These are phyloP conservation scores for Mycena haematopus DNA, from an alignment of 768 basidiomycete genomes.

Conservation along the genomic window DNA sequence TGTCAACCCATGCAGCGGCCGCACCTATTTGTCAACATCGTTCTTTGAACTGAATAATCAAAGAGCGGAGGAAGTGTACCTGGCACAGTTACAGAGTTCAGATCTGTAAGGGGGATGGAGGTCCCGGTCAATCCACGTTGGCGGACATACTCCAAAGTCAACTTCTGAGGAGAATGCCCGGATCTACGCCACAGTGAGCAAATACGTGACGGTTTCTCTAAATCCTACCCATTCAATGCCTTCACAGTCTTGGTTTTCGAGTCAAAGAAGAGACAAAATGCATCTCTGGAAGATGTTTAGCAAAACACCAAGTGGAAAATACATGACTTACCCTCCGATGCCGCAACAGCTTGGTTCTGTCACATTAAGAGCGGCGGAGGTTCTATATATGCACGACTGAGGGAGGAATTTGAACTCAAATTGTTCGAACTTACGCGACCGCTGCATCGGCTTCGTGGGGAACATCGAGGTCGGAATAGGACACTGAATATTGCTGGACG, in stretches of 20 bases:
- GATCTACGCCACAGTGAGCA: conserved; percentile 44
- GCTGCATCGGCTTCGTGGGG: conserved; percentile 80
- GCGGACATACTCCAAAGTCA: conserved; percentile 77
- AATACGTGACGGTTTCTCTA: background rate
- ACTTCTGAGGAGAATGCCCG: conserved; percentile 81
- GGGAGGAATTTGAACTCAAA: background rate
- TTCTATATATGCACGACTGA: conserved; percentile 33
- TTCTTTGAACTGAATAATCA: conserved; percentile 7
- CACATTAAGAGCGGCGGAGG: conserved; percentile 90
- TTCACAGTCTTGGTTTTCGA: conserved; percentile 82
- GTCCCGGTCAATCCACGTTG: conserved; percentile 69
- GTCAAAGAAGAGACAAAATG: conserved; percentile 93
- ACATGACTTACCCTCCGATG: conserved; percentile 76
- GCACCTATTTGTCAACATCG: conserved; percentile 60
- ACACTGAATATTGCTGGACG: conserved; percentile 1
- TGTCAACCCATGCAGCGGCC: conserved; percentile 96
- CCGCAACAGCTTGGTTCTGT: conserved; percentile 89
- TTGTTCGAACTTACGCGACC: conserved; percentile 58
- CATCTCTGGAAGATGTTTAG: conserved; percentile 59
- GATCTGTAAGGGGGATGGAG: conserved; percentile 77
- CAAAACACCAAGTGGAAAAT: background rate
- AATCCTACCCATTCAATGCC: conserved; percentile 75
- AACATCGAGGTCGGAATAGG: background rate
- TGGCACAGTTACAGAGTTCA: conserved; percentile 93
- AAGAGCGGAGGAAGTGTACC: conserved; percentile 44